These are phyloP conservation scores for Boletus barrowsii DNA, from an alignment of 768 basidiomycete species.

Conservation along the genomic window DNA sequence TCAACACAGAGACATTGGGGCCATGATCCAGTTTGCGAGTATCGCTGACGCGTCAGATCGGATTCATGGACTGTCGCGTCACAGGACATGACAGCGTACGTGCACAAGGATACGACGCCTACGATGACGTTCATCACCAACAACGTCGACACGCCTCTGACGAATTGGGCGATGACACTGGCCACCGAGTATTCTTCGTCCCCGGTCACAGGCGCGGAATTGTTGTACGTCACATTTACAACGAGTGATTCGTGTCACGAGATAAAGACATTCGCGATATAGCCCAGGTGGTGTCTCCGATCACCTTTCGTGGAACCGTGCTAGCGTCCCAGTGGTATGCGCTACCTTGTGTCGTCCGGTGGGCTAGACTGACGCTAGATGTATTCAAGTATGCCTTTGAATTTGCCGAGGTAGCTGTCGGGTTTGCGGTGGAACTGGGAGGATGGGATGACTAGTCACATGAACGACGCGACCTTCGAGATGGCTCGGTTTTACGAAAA, in stretches of 20 bases:
- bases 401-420: conserved; percentile 59
- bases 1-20: no score
- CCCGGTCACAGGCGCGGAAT: no score
- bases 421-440: conserved; percentile 52
- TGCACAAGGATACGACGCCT: conserved; percentile 8
- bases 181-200: conserved; percentile 33
- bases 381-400: conserved; percentile 41
- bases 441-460: conserved; percentile 15
- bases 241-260: no score
- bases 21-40: no score
- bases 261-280: no score
- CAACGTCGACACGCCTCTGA: conserved; percentile 44
- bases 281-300: conserved; percentile 42
- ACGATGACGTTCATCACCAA: not conserved
- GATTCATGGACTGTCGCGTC: no score
- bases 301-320: conserved; percentile 45
- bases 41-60: no score
- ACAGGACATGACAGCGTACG: conserved; percentile 13
- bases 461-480: no score
- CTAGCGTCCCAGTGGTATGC: conserved; percentile 40
- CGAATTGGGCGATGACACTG: conserved; percentile 33
- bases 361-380: no score
- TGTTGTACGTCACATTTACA: no score
- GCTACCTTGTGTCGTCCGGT: conserved; percentile 23
- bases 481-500: no score